These are phyloP conservation scores for Rhizopogon vesiculosus DNA, from an alignment of 768 basidiomycete species.

Conservation along the genomic window DNA sequence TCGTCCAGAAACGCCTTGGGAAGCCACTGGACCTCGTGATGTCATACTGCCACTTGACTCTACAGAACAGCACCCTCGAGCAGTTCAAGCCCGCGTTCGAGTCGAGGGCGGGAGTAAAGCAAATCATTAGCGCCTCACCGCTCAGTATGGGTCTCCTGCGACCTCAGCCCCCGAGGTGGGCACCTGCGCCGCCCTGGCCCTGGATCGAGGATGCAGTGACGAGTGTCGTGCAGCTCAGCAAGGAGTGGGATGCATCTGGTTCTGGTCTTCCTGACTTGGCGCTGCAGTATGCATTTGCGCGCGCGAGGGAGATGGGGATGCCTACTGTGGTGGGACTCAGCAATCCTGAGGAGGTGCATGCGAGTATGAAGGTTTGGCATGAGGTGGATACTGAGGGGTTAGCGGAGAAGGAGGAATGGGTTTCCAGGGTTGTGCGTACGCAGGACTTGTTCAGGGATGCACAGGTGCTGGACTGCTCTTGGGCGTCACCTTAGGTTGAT, in stretches of 20 bases:
- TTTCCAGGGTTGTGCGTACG: conserved; percentile 35
- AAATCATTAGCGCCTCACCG: conserved; percentile 76
- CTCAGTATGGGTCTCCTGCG: conserved; percentile 81
- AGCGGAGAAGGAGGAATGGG: conserved; percentile 33
- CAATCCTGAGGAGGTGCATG: conserved; percentile 68
- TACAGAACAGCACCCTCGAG: conserved; percentile 64
- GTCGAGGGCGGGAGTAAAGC: conserved; percentile 58
- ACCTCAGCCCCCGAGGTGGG: conserved; percentile 58
- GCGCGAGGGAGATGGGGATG: conserved; percentile 38
- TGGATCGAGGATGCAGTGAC: conserved; percentile 39
- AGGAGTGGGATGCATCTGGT: conserved; percentile 35
- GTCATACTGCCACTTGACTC: conserved; percentile 75
- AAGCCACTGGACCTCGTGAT: conserved; percentile 74
- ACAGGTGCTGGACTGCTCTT: conserved; percentile 63
- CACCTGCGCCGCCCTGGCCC: conserved; percentile 55
- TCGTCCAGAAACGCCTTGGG: conserved; percentile 65
- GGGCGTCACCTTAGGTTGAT: conserved; percentile 51
- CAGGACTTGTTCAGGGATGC: conserved; percentile 37
- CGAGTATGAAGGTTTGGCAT: conserved; percentile 64
- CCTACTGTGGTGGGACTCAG: conserved; percentile 75
- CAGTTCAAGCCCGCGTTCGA: conserved; percentile 54
- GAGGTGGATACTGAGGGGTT: conserved; percentile 40
- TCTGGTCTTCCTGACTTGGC: conserved; percentile 55
- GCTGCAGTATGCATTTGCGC: conserved; percentile 62
- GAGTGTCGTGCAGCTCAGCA: conserved; percentile 28